Base-by-base conservation (phyloP, 1,284 basidiomycete genomes). In the Cryptococcus amylolentus region DNA sequence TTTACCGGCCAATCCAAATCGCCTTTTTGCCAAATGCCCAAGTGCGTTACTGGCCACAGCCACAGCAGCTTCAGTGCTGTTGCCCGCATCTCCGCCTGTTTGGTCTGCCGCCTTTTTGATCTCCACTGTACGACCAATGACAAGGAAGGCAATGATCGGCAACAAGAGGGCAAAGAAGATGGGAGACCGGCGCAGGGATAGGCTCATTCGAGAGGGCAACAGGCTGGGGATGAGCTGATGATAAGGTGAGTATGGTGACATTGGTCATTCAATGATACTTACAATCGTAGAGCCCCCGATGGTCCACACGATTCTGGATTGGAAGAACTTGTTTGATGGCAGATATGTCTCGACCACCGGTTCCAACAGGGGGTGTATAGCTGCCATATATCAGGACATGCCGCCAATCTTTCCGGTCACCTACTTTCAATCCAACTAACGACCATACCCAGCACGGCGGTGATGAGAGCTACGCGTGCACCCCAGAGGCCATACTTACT, bases 111-210 rank as follows among this genome's bases (percentile, higher is more conserved):
- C 67, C 50, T 75, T 76, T 16, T 65, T 65, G 49, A 77, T 71
- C 58, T 77, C 76, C 6, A 71, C 71, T 0, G 76, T 76, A 16
- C 76, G 65, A 2, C 77, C 77, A 40, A 78, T 77, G 13, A 75
- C 64, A 37, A 77, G 61, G 50, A 77, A 76, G 9, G 70, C 65
- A 18, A 78, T 65, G 45, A 77, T 43, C 0, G 77, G 75, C 14
- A 78, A 49, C 3, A 76, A 55, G 14, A 77, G 52, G 6, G 70
- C 66, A 23, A 75, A 59, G 13, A 68, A 41, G 46, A 66, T 56
- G 5, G 65, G 72, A 14, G 63, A 63, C 14, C 55, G 55, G 14
- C 59, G 65, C 14, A 66, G 57, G 4, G 62, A 60, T 18, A 65
- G 58, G 23, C 65, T 67, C 55, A 69, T 66, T 1, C 71, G 63